These are phyloP conservation scores for Rosa hybrid DNA, from an alignment of 331 rosid species.

Conservation along the genomic window DNA sequence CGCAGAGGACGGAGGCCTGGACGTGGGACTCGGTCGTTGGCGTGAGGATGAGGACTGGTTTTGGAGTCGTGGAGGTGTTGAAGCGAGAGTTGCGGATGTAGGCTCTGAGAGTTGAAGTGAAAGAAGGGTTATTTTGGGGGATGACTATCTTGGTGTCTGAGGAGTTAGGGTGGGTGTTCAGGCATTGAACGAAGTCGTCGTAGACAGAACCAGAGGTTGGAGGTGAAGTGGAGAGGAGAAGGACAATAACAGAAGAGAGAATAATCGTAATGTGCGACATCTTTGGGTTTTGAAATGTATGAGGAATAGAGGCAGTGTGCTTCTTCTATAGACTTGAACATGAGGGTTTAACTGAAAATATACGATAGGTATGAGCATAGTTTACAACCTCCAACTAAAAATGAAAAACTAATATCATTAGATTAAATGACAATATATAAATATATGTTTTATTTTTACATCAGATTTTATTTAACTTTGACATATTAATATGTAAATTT, in stretches of 20 bases:
- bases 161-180: conserved; percentile 36
- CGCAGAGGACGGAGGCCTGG: conserved; percentile 45
- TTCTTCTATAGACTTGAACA: too few species aligned
- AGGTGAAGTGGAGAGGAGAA: conserved; percentile 32
- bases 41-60: conserved; percentile 62
- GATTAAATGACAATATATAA: too few species aligned
- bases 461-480: too few species aligned
- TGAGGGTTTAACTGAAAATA: too few species aligned
- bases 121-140: conserved; percentile 42
- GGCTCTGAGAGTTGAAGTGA: conserved; percentile 40
- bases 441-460: too few species aligned
- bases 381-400: too few species aligned
- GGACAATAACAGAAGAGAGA: conserved; percentile 7
- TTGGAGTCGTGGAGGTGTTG: conserved; percentile 49
- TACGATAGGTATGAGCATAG: too few species aligned
- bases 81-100: conserved; percentile 60
- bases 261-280: too few species aligned
- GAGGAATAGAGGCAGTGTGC: too few species aligned
- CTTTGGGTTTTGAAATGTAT: too few species aligned
- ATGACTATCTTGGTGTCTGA: conserved; percentile 34
- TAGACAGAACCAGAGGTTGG: conserved; percentile 28
- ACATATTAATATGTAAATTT: too few species aligned
- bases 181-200: conserved; percentile 46
- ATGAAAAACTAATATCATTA: too few species aligned
- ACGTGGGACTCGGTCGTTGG: conserved; percentile 52